Evolutionary conservation across 768 basidiomycete genomes (phyloP), one percentile per base, ranked within the genome.

Genomic region (Psilocybe subaeruginosa): DNA sequence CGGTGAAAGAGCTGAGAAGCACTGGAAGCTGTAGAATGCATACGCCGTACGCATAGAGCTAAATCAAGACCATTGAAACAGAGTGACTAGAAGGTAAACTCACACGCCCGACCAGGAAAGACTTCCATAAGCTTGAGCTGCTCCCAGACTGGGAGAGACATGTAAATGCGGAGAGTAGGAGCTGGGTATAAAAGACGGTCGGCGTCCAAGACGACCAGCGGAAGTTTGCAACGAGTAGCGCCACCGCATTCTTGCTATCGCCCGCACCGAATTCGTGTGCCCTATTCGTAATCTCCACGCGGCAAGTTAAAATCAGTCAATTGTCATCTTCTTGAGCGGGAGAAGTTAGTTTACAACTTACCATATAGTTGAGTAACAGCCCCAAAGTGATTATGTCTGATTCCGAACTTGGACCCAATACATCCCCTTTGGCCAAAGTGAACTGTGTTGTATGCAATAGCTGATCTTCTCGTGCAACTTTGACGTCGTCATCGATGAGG

Each of bases 51-150:
- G 16, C 17, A 35, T 19, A 39, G 43, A 23, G 43, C 16, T 59
- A 69, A 41, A 93, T 8, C 51, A 12, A 35, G 12, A 17, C 8
- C n/a, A 19, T 35, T 31, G 29, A 46, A 49, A 17, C 1, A 30
- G 31, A n/a, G 16, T n/a, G 29, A 17, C 17, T 39, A 11, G 27
- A 37, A 58, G 33, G n/a, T 33, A 61, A 19, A 63, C 88, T 66
- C 74, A 93, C 91, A 56, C 91, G 82, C 41, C 90, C 87, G 57
- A 90, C 74, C 17, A 91, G 79, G 68, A 92, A 93, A 17, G 86
- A 80, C 64, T 83, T 84, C 91, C 91, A 93, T 33, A 92, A 67
- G 63, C 56, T 74, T 60, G 67, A 72, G 63, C 65, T 76, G 29
- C 66, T 59, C 6, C 64, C 51, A 57, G 72, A 82, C 69, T 90